Percentiles rank a stretch among this genome's conserved stretches.
Evolutionary conservation across 768 basidiomycete species (phyloP).

Genomic region (Tricholoma furcatifolium): DNA sequence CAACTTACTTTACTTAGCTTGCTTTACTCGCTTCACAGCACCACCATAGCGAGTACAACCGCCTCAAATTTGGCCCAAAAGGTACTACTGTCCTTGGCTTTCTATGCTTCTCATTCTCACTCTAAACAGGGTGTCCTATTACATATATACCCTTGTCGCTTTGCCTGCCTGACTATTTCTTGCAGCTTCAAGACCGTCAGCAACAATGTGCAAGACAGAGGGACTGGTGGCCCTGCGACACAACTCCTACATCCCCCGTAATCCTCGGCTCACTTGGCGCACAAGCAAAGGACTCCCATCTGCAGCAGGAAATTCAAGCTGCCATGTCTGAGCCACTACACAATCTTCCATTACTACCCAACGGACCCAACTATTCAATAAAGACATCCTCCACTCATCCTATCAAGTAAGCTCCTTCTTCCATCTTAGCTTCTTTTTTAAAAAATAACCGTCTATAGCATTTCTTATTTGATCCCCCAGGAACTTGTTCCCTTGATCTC

Average conservation of each 20-base stretch:
- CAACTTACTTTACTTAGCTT: constrained; percentile 33
- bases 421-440: constrained; percentile 6
- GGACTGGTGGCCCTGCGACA: constrained; percentile 51
- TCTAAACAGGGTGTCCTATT: constrained; percentile 50
- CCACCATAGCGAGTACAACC: constrained; percentile 69
- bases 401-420: constrained; percentile 63
- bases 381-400: constrained; percentile 84
- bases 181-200: constrained; percentile 54
- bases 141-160: constrained; percentile 64
- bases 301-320: constrained; percentile 50
- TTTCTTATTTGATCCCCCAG: constrained; percentile 62
- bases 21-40: constrained; percentile 69
- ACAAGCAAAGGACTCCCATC: constrained; percentile 20
- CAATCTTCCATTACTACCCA: constrained; percentile 6
- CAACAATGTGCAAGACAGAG: constrained; percentile 29
- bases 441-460: constrained; percentile 32
- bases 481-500: constrained; percentile 56
- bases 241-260: constrained; percentile 14
- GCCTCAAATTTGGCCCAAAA: constrained; percentile 57
- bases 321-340: constrained; percentile 50
- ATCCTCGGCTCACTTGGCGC: constrained; percentile 30
- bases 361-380: constrained; percentile 20
- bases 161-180: constrained; percentile 57
- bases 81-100: constrained; percentile 21
- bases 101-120: background rate